Conservation (phyloP, 371 early-diverging fungal species). For the Actinomortierella wolfii region DNA sequence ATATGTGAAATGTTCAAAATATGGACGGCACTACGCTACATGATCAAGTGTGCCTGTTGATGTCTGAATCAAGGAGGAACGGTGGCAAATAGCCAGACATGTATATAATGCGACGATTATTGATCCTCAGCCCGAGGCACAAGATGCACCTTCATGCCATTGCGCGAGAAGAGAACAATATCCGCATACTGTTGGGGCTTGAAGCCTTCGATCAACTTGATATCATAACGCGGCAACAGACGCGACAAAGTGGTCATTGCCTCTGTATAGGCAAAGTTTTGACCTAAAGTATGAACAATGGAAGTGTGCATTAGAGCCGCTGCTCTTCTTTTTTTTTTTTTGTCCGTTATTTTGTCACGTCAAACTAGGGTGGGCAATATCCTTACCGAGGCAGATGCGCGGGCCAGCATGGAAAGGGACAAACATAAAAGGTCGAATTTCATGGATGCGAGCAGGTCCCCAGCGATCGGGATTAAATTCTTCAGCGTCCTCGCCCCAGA, state of each 20-base stretch:
- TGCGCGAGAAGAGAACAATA: constrained; percentile 45
- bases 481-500: constrained; percentile 40
- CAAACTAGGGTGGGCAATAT: constrained; percentile 25
- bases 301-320: too few relatives aligned
- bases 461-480: constrained; percentile 43
- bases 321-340: too few relatives aligned
- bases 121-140: too few relatives aligned
- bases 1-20: too few relatives aligned
- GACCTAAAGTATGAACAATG: constrained; percentile 5
- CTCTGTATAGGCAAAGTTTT: constrained; percentile 38
- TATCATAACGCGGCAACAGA: constrained; percentile 27
- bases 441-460: constrained; percentile 39
- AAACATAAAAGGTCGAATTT: constrained; percentile 45
- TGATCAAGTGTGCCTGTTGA: too few relatives aligned
- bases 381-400: constrained; percentile 40
- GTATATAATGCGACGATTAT: too few relatives aligned
- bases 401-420: constrained; percentile 46
- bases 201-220: constrained; percentile 20
- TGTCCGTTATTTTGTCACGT: too few relatives aligned
- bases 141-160: constrained; percentile 25
- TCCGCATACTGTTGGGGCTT: constrained; percentile 17
- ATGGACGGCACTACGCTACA: too few relatives aligned
- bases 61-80: too few relatives aligned
- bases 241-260: constrained; percentile 38
- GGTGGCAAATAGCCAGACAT: too few relatives aligned